A percentile compares a stretch with the other conserved stretches of the same genome.
Conservation (phyloP, 768 basidiomycete genomes). For the Lentinula lateritia region DNA sequence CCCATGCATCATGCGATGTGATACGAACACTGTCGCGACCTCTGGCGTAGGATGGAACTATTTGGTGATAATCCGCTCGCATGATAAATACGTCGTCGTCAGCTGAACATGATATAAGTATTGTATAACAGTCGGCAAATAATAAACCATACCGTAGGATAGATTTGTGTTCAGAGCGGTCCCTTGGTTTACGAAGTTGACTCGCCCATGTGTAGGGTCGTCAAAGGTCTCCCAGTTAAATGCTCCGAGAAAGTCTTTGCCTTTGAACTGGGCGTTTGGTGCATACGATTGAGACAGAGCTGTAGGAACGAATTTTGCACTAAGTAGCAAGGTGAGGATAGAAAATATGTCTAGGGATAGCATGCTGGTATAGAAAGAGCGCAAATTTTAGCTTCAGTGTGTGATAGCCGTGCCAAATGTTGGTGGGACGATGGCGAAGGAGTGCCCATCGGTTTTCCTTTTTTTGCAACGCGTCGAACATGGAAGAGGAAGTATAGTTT, state of each 20-base stretch:
- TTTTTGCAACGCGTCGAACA: background rate
- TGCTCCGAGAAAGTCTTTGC: slow-evolving; percentile 33
- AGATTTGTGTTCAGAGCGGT: slow-evolving; percentile 39
- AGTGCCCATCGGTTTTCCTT: background rate
- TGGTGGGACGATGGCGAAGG: background rate
- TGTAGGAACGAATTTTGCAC: background rate
- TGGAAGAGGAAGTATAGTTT: background rate
- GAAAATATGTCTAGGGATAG: background rate
- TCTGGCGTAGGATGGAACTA: slow-evolving; percentile 29
- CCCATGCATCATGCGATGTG: slow-evolving; percentile 35
- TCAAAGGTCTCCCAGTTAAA: slow-evolving; percentile 46
- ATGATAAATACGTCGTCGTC: slow-evolving; percentile 45
- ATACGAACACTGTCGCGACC: slow-evolving; percentile 60
- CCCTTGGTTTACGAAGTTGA: slow-evolving; percentile 46
- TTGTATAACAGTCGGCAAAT: background rate
- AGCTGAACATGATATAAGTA: slow-evolving; percentile 17
- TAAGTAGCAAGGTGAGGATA: background rate
- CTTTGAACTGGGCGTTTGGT: slow-evolving; percentile 17
- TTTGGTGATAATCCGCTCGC: slow-evolving; percentile 42
- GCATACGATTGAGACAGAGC: slow-evolving; percentile 4
- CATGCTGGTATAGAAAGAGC: background rate
- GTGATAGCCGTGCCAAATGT: background rate
- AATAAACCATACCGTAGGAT: slow-evolving; percentile 32
- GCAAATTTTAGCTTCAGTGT: background rate
- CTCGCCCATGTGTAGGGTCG: slow-evolving; percentile 65